A percentile compares a stretch with the other conserved stretches of the same genome.
Conservation (phyloP, 2,329 filamentous ascomycete genomes). For the Coniochaeta sp. region DNA sequence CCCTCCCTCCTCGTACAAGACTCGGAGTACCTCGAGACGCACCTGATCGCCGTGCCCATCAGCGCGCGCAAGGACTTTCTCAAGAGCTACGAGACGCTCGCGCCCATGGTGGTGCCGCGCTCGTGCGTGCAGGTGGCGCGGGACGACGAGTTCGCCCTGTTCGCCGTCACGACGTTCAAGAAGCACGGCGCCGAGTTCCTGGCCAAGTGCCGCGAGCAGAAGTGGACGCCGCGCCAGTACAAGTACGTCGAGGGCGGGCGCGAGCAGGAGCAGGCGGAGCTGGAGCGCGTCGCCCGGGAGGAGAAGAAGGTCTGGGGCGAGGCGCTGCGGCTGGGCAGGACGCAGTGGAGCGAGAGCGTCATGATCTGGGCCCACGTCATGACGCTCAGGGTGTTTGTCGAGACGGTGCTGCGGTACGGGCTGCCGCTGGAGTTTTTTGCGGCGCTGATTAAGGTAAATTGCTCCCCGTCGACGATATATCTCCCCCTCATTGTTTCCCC, state of each 20-base stretch:
- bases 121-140: constrained; percentile 73
- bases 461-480: background rate
- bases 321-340: constrained; percentile 75
- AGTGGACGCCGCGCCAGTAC: constrained; percentile 93
- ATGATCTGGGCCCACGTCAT: constrained; percentile 96
- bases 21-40: constrained; percentile 95
- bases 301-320: constrained; percentile 92
- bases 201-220: constrained; percentile 84
- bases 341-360: constrained; percentile 92
- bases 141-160: constrained; percentile 86
- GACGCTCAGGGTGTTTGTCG: constrained; percentile 87
- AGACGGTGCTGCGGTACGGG: constrained; percentile 95
- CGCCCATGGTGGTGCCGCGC: constrained; percentile 88
- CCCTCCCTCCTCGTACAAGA: constrained; percentile 74
- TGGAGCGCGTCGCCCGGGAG: constrained; percentile 73
- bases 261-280: constrained; percentile 82
- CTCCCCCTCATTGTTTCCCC: no score
- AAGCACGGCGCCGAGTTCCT: constrained; percentile 83
- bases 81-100: constrained; percentile 78
- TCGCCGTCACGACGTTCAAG: constrained; percentile 87
- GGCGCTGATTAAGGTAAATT: constrained; percentile 67
- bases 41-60: constrained; percentile 81
- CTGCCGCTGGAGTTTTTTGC: constrained; percentile 85
- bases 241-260: constrained; percentile 85
- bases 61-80: constrained; percentile 81